These are phyloP conservation scores for Neodidymelliopsis sp. DNA, from an alignment of 2,329 filamentous ascomycete species.

Conservation along the genomic window DNA sequence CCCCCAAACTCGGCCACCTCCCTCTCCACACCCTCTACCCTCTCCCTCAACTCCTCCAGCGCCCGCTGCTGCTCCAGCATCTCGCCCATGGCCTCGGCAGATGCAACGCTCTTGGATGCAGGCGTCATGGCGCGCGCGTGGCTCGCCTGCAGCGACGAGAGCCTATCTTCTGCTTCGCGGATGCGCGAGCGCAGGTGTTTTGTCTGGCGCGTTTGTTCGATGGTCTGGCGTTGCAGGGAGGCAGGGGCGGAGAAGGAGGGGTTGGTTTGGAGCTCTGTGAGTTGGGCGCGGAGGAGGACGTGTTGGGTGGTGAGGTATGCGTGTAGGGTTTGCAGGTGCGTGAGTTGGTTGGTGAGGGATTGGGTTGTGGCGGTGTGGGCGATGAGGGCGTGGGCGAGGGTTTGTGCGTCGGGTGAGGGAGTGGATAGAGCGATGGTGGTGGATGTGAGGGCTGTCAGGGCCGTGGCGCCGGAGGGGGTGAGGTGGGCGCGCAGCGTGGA, in stretches of 20 bases:
- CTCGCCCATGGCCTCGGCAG: slow-evolving; percentile 61
- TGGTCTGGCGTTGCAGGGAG: slow-evolving; percentile 71
- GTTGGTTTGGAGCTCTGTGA: slow-evolving; percentile 39
- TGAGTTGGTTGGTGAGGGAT: slow-evolving; percentile 41
- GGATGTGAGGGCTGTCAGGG: slow-evolving; percentile 48
- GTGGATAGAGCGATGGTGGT: slow-evolving; percentile 48
- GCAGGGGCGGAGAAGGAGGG: slow-evolving; percentile 57
- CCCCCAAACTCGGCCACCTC: slow-evolving; percentile 73
- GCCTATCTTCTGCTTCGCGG: slow-evolving; percentile 64
- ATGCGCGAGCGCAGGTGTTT: slow-evolving; percentile 72
- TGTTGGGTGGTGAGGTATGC: slow-evolving; percentile 45
- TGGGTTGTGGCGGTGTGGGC: slow-evolving; percentile 41
- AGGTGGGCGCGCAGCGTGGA: slow-evolving; percentile 34
- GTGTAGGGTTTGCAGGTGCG: slow-evolving; percentile 44
- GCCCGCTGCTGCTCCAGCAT: slow-evolving; percentile 69
- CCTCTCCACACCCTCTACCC: slow-evolving; percentile 66
- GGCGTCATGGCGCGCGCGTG: slow-evolving; percentile 33
- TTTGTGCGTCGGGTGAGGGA: slow-evolving; percentile 34
- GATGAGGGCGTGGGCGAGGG: slow-evolving; percentile 47
- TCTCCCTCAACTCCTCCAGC: slow-evolving; percentile 65
- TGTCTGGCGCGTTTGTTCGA: slow-evolving; percentile 74
- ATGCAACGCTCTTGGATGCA: slow-evolving; percentile 44
- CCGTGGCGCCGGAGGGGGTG: slow-evolving; percentile 37
- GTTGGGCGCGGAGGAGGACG: slow-evolving; percentile 37
- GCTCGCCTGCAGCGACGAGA: slow-evolving; percentile 48